Evolutionary conservation across 768 basidiomycete species (phyloP), one percentile per base, ranked within the genome.

Genomic region (Russula foetens): DNA sequence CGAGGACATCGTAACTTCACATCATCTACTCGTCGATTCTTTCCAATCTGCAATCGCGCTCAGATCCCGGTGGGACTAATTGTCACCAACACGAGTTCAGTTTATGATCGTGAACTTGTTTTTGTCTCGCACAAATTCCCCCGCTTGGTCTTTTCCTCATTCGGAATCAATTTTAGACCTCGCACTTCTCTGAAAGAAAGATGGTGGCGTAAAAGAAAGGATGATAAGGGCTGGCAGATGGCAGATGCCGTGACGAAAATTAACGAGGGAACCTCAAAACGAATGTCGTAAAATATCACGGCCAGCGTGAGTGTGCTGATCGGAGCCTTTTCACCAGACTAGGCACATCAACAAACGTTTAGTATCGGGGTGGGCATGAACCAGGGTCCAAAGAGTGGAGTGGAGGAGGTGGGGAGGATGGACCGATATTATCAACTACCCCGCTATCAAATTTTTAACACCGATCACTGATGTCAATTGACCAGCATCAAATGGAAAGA

Each of bases 171-270:
- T 39, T 51, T 26, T 15, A 26, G 45, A 1, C 12, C n/a, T 15
- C 14, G 2, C 23, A 24, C 45, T 24, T 15, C 38, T n/a, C n/a
- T n/a, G n/a, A n/a, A n/a, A n/a, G 23, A 58, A 58, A 58, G 56
- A 58, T 58, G 56, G 56, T 58, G 56, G 56, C 56, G 47, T 11
- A 24, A 31, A 21, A 15, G 39, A 57, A 57, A 31, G 14, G 35
- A 35, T 35, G 28, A 35, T 31, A 3, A 23, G 31, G 47, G 19
- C 11, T 23, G 17, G 46, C 15, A 21, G 47, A 14, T 39, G 56
- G 56, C 35, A 35, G 28, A 41, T 57, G 47, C 56, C 56, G 56
- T 43, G 9, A 19, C 2, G 56, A 48, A 39, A 57, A 41, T 23
- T 29, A 41, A 49, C 12, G 26, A 41, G 31, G 15, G n/a, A n/a